A percentile compares a stretch with the other conserved stretches of the same genome.
Evolutionary conservation across 139 green algal species (phyloP).

Genomic region (Chlorella sp.): DNA sequence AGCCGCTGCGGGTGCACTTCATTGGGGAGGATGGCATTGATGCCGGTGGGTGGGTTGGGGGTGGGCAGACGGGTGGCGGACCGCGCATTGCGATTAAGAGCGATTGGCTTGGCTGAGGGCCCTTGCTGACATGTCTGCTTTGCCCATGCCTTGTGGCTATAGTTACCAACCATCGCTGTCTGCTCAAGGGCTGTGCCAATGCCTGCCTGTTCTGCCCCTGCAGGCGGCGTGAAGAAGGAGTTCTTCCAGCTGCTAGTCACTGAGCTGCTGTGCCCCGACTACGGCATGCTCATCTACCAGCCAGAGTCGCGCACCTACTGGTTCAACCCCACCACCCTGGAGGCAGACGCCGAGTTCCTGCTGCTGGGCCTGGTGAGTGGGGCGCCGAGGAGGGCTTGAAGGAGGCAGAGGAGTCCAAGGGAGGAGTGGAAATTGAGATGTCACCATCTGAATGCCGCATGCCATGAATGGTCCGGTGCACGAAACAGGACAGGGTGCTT

Average conservation of each 20-base stretch:
- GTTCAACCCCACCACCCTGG: conserved; percentile 74
- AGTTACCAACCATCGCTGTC: too few species aligned
- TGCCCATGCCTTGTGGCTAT: too few species aligned
- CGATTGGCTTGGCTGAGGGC: neutral
- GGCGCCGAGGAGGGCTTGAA: neutral
- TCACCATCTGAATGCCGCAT: neutral
- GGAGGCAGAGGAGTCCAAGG: neutral
- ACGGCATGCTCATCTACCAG: conserved; percentile 87
- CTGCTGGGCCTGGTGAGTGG: conserved; percentile 77
- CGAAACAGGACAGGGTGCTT: neutral
- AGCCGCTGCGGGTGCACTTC: conserved; percentile 95
- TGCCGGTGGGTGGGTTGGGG: conserved; percentile 59
- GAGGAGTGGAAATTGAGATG: neutral
- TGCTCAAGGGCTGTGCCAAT: neutral
- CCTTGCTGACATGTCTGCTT: neutral
- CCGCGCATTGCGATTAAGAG: neutral
- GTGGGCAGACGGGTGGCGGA: neutral
- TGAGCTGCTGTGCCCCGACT: conserved; percentile 88
- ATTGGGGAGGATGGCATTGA: conserved; percentile 97
- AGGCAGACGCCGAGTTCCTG: conserved; percentile 82
- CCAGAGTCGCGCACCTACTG: conserved; percentile 88
- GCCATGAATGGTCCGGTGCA: too few species aligned
- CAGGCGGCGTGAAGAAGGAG: conserved; percentile 92
- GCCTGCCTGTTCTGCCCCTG: neutral
- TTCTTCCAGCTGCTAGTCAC: conserved; percentile 95